Percentiles rank a stretch among this genome's conserved stretches.
These are phyloP conservation scores for Ogataea polymorpha DNA, from an alignment of 805 yeast species.

Conservation along the genomic window DNA sequence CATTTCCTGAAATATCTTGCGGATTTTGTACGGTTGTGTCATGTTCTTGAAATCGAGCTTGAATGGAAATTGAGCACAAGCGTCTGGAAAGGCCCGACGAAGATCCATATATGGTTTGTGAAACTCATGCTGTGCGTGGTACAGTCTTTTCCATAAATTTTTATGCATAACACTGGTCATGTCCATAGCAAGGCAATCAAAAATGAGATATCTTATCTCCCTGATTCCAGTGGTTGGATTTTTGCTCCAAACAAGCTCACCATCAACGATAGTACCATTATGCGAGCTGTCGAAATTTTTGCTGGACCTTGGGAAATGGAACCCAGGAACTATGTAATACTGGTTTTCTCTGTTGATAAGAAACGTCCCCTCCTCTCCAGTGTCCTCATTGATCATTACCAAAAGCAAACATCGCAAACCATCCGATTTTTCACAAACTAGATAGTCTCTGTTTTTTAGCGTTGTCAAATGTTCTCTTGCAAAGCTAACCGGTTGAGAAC, in stretches of 20 bases:
- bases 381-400: conserved; percentile 55
- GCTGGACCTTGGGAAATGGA: conserved; percentile 70
- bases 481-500: conserved; percentile 94
- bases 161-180: conserved; percentile 68
- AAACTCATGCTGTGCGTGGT: conserved; percentile 77
- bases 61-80: conserved; percentile 76
- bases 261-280: conserved; percentile 88
- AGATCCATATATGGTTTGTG: conserved; percentile 78
- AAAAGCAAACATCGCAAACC: conserved; percentile 84
- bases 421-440: conserved; percentile 94
- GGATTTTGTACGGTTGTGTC: conserved; percentile 77
- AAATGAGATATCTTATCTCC: conserved; percentile 78
- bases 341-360: conserved; percentile 87
- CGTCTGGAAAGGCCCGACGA: conserved; percentile 67
- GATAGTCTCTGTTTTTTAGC: conserved; percentile 70
- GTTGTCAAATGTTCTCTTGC: conserved; percentile 70
- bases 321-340: conserved; percentile 73
- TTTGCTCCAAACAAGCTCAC: conserved; percentile 80
- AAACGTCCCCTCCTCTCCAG: conserved; percentile 84
- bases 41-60: conserved; percentile 82
- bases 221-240: conserved; percentile 52
- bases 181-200: conserved; percentile 86
- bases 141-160: conserved; percentile 76
- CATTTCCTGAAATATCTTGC: conserved; percentile 68
- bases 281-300: conserved; percentile 59